A percentile compares a stretch with the other conserved stretches of the same genome.
Evolutionary conservation across 78 protist genomes (phyloP).

Genomic region (Cavenderia fasciculata): DNA sequence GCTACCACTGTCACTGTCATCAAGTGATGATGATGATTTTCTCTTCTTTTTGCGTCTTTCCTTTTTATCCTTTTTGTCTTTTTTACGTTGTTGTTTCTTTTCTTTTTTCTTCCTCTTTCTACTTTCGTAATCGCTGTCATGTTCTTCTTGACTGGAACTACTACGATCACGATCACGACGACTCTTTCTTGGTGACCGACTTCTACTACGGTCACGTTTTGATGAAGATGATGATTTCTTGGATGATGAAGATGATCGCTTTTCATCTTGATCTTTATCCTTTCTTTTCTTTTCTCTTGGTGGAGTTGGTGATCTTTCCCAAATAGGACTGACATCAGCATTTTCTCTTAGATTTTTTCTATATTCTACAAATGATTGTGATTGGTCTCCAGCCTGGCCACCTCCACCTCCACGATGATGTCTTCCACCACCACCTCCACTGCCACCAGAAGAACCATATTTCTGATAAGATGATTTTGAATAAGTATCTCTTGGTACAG

Average conservation of each 20-base stretch:
- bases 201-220: background rate
- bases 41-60: background rate
- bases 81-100: too few species aligned
- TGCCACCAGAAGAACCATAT: too few species aligned
- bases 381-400: background rate
- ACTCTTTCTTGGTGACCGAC: too few species aligned
- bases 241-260: conserved; percentile 3
- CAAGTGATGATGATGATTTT: background rate
- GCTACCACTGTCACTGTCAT: background rate
- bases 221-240: background rate
- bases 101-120: background rate
- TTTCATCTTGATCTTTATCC: background rate
- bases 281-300: background rate
- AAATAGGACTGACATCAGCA: background rate
- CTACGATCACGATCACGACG: too few species aligned
- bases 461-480: background rate
- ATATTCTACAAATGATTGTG: background rate
- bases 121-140: background rate
- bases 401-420: background rate
- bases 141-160: background rate
- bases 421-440: background rate
- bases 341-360: conserved; percentile 1
- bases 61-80: too few species aligned
- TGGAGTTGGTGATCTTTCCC: conserved; percentile 2
- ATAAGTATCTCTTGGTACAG: background rate